Conservation (phyloP, 306 rosid species). For the Fagus sylvatica region DNA sequence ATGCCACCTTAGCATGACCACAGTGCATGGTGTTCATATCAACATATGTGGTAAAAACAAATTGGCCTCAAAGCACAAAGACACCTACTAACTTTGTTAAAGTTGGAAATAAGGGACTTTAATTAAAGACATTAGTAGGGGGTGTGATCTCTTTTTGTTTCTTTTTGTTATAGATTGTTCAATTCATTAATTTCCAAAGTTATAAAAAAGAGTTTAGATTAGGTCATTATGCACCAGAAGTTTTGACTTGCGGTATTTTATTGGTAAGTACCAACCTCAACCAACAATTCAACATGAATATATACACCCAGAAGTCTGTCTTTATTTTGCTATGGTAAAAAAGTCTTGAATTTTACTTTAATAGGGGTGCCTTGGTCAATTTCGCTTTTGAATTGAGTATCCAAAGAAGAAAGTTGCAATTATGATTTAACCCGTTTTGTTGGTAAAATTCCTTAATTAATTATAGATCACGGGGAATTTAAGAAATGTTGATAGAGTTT, state of each 20-base stretch:
- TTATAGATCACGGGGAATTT: no score
- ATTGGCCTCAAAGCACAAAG: conserved; percentile 43
- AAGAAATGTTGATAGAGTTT: no score
- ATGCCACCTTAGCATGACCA: conserved; percentile 6
- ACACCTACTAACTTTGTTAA: conserved; percentile 30
- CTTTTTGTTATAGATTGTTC: neutral
- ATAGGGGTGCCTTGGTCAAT: neutral
- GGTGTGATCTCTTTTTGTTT: conserved; percentile 12
- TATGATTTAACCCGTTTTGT: neutral
- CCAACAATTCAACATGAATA: neutral
- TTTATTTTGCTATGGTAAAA: neutral
- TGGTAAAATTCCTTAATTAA: no score
- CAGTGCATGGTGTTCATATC: conserved; percentile 33
- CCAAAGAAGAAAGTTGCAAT: neutral
- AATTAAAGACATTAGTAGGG: conserved; percentile 17
- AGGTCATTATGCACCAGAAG: neutral
- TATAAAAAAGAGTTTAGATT: neutral
- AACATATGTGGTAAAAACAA: conserved; percentile 13
- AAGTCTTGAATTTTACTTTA: neutral
- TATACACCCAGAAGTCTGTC: no score
- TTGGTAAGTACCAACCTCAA: neutral
- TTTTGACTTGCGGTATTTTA: neutral
- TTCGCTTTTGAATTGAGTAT: neutral
- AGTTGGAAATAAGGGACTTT: conserved; percentile 22
- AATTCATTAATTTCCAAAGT: neutral